A percentile compares a stretch with the other conserved stretches of the same genome.
Evolutionary conservation across 768 basidiomycete genomes (phyloP).

Genomic region (Boletus rufocinnamomeus): DNA sequence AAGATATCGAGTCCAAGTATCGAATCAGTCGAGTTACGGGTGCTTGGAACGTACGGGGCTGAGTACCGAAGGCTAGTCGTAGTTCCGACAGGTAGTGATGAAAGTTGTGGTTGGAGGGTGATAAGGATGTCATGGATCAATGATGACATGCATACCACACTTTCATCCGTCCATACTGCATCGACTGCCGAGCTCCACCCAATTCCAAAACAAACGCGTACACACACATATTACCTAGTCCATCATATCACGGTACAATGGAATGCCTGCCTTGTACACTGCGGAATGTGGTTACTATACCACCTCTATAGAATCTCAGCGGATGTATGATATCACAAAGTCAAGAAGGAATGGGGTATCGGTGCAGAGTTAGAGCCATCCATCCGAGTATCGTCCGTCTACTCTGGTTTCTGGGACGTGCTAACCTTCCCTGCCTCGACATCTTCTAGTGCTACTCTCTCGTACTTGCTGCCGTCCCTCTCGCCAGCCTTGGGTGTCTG

Average conservation of each 20-base stretch:
- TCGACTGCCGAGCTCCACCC: conserved; percentile 11
- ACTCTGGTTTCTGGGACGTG: conserved; percentile 33
- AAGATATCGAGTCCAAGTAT: neutral
- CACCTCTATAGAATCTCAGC: conserved; percentile 16
- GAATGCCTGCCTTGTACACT: conserved; percentile 7
- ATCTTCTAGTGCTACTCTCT: conserved; percentile 65
- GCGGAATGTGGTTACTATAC: neutral
- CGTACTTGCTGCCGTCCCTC: conserved; percentile 44
- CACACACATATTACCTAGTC: no score
- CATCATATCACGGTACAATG: conserved; percentile 5
- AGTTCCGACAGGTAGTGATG: neutral
- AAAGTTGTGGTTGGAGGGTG: conserved; percentile 5
- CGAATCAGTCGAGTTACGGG: neutral
- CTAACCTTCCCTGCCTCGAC: conserved; percentile 50
- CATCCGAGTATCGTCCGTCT: conserved; percentile 4
- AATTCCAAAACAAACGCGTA: conserved; percentile 1
- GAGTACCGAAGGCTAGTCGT: neutral
- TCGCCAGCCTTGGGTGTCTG: conserved; percentile 39
- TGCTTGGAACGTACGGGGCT: neutral
- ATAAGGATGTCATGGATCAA: conserved; percentile 17
- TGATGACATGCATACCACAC: conserved; percentile 7
- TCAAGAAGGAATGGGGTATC: conserved; percentile 17
- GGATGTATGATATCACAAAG: conserved; percentile 13
- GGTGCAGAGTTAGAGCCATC: conserved; percentile 7
- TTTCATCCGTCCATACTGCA: conserved; percentile 1